Base-by-base conservation (phyloP, 805 yeast genomes). In the Helenozyma baotianmanensis region DNA sequence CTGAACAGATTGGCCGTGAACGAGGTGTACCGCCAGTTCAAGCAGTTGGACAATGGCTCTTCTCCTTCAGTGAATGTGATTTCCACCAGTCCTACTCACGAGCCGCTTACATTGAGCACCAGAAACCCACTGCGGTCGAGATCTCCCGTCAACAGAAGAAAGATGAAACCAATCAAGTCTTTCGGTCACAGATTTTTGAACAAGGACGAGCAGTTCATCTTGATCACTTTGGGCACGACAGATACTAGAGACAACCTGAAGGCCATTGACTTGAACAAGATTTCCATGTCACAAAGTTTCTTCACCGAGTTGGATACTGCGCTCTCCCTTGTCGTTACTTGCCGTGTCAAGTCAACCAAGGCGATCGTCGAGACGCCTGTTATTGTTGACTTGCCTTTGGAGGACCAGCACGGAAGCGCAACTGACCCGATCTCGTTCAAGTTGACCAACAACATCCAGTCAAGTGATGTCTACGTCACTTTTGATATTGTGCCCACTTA, bases 401-500 rank as follows among this genome's bases (percentile, higher is more conserved):
- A 88, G 50, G 95, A 84, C 46, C 80, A 74, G 31, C 77, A 74
- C 48, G 80, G 80, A 2, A 62, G 73, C 36, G 76, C 80, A n/a
- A 70, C 78, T 3, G 86, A 79, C 39, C 90, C 95, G 3, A 73
- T 90, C 25, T 67, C 80, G 7, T 86, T 90, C 60, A 79, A 78
- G 40, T 71, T 82, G 36, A 58, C 61, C 6, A 59, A 72, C 32
- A 45, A 53, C 21, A 57, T 64, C 24, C 62, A 63, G 21, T 74
- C 76, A 10, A 59, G 71, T 23, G 75, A 80, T 32, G 72, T 81
- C 10, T 55, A 73, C 3, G 56, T 90, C 23, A 75, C 77, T 23
- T 90, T 90, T 58, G 97, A 90, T 56, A 72, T 89, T 35, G 87
- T 89, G 12, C 96, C 96, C 15, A 86, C 97, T 0, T 88, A 87